A percentile compares a stretch with the other conserved stretches of the same genome.
These are phyloP conservation scores for Ajuga reptans DNA, from an alignment of 305 asterid species.

Conservation along the genomic window DNA sequence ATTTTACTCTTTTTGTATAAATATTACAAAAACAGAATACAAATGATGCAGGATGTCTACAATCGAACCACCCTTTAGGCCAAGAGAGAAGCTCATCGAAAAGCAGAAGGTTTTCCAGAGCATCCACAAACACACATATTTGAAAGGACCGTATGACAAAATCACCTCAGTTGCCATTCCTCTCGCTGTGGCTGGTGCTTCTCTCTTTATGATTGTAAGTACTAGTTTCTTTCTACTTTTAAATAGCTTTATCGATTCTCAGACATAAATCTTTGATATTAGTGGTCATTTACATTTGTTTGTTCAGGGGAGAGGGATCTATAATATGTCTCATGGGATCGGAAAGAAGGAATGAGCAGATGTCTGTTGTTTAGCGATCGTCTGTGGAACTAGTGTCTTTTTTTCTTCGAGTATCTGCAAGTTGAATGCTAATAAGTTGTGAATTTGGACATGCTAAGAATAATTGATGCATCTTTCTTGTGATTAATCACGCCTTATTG, in stretches of 20 bases:
- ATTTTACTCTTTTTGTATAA: not conserved
- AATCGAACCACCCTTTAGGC: conserved; percentile 57
- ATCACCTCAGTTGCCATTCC: conserved; percentile 83
- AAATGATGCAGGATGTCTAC: conserved; percentile 49
- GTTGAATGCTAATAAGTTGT: conserved; percentile 28
- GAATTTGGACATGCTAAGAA: conserved; percentile 13
- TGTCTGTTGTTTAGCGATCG: not conserved
- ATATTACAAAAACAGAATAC: not conserved
- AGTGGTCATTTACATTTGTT: not conserved
- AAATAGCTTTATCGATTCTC: not conserved
- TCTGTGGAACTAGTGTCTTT: not conserved
- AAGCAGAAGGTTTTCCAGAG: conserved; percentile 57
- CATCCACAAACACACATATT: conserved; percentile 60
- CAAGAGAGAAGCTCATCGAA: conserved; percentile 61
- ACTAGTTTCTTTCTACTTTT: not conserved
- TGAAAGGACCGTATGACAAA: conserved; percentile 58
- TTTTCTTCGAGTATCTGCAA: not conserved
- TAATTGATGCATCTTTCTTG: not conserved
- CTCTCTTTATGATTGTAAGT: conserved; percentile 59
- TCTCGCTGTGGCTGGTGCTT: conserved; percentile 50
- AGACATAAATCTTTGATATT: not conserved
- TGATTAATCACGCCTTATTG: not conserved
- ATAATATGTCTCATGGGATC: conserved; percentile 66
- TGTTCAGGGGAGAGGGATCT: conserved; percentile 66
- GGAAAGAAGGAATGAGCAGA: conserved; percentile 62